phyloP scores from a whole-genome alignment of 148 eudicot genomes.

The Chenopodium suecicum region DNA sequence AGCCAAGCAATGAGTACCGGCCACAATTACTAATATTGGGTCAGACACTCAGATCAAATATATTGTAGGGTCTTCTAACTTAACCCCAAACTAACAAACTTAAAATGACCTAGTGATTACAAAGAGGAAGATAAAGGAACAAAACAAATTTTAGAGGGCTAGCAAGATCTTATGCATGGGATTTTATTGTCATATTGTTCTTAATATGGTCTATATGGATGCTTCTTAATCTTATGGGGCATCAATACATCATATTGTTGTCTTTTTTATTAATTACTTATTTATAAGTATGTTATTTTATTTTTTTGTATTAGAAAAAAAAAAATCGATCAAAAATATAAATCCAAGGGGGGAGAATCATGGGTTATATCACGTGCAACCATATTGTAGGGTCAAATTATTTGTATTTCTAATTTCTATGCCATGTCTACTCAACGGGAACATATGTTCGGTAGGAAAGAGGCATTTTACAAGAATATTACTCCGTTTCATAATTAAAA shows the following conservation, averaged over 20 bases:
- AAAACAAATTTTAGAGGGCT: neutral
- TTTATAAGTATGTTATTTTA: neutral
- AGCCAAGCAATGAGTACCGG: neutral
- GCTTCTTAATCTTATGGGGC: neutral
- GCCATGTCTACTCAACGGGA: conserved; percentile 24
- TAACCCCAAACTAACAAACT: neutral
- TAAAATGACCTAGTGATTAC: neutral
- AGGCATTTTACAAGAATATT: conserved; percentile 12
- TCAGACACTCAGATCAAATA: neutral
- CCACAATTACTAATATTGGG: neutral
- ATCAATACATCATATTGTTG: neutral
- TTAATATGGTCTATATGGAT: neutral
- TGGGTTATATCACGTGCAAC: conserved; percentile 25
- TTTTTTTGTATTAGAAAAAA: neutral
- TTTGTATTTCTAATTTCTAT: neutral
- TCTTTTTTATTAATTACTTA: too few relatives aligned
- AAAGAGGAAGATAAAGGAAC: neutral
- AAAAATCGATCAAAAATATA: neutral
- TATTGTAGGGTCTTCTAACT: neutral
- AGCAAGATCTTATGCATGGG: neutral
- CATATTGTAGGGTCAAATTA: conserved; percentile 20
- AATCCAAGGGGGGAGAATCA: conserved; percentile 14
- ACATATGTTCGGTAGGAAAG: conserved; percentile 43
- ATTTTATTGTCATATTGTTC: conserved; percentile 6
- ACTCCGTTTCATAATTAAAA: neutral